Evolutionary conservation across 371 early-diverging fungal genomes (phyloP).

Genomic region (Synchytrium microbalum): DNA sequence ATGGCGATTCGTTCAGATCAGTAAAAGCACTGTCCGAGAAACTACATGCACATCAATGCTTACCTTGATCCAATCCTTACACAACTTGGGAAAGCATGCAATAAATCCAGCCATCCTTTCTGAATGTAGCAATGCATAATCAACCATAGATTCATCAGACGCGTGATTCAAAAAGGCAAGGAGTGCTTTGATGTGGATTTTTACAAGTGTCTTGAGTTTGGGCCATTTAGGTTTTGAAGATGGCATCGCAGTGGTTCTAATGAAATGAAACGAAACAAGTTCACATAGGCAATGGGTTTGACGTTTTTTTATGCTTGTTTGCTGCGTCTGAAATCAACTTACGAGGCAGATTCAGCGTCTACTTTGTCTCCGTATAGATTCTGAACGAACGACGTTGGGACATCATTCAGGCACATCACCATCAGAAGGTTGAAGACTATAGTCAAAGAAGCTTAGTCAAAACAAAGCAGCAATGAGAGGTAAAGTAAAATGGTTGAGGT

Average conservation of each 20-base stretch:
- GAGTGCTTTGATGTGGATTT: constrained; percentile 65
- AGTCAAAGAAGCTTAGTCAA: constrained; percentile 2
- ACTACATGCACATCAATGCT: not conserved
- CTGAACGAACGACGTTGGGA: constrained; percentile 31
- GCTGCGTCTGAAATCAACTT: constrained; percentile 18
- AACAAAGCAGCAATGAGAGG: constrained; percentile 7
- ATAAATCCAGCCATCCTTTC: constrained; percentile 66
- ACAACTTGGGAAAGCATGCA: constrained; percentile 68
- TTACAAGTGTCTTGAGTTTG: constrained; percentile 60
- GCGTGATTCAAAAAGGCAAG: constrained; percentile 63
- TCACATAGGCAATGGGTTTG: constrained; percentile 37
- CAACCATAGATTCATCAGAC: constrained; percentile 73
- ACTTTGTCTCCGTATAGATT: constrained; percentile 16
- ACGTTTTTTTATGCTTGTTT: not conserved
- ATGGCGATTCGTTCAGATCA: not conserved
- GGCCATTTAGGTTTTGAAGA: constrained; percentile 51
- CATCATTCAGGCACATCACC: constrained; percentile 41
- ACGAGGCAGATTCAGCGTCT: not conserved
- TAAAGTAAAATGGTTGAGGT: too few species aligned
- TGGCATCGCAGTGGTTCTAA: constrained; percentile 18
- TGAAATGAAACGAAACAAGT: constrained; percentile 31
- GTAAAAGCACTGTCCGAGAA: constrained; percentile 1
- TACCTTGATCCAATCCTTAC: constrained; percentile 72
- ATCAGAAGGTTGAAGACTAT: constrained; percentile 74
- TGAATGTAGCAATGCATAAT: constrained; percentile 69